Conservation (phyloP, 2,329 filamentous ascomycete species). For the Juglanconis sp. region DNA sequence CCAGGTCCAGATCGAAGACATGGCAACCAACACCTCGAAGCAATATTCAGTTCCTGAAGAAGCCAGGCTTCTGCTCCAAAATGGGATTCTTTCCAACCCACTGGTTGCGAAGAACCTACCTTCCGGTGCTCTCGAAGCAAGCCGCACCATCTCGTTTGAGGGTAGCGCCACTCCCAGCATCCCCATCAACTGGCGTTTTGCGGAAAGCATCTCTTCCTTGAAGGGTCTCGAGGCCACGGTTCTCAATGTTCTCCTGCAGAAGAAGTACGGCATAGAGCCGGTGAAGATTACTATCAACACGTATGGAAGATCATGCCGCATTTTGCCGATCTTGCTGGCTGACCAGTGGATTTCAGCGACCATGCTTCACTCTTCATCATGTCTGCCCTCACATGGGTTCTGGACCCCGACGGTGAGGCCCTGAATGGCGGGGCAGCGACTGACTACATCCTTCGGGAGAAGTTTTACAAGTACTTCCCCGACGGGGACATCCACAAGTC, state of each 20-base stretch:
- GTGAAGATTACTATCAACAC: slow-evolving; percentile 44
- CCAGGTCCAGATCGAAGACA: neutral
- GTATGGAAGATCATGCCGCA: slow-evolving; percentile 25
- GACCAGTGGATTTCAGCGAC: slow-evolving; percentile 22
- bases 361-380: slow-evolving; percentile 42
- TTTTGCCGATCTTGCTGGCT: neutral
- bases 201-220: slow-evolving; percentile 48
- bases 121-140: neutral
- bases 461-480: slow-evolving; percentile 20
- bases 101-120: neutral
- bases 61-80: neutral
- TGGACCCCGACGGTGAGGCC: neutral
- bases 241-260: slow-evolving; percentile 39
- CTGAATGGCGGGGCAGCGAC: neutral
- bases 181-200: slow-evolving; percentile 55
- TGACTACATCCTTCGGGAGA: neutral
- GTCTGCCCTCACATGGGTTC: slow-evolving; percentile 30
- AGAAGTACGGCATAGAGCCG: slow-evolving; percentile 41
- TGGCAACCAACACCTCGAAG: neutral
- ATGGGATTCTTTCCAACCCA: slow-evolving; percentile 1
- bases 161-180: slow-evolving; percentile 42
- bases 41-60: slow-evolving; percentile 6
- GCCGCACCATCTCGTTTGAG: slow-evolving; percentile 33
- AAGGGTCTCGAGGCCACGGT: slow-evolving; percentile 47
- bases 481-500: slow-evolving; percentile 22